These are phyloP conservation scores for Tremellales sp. DNA, from an alignment of 1,284 basidiomycete genomes.

Conservation along the genomic window DNA sequence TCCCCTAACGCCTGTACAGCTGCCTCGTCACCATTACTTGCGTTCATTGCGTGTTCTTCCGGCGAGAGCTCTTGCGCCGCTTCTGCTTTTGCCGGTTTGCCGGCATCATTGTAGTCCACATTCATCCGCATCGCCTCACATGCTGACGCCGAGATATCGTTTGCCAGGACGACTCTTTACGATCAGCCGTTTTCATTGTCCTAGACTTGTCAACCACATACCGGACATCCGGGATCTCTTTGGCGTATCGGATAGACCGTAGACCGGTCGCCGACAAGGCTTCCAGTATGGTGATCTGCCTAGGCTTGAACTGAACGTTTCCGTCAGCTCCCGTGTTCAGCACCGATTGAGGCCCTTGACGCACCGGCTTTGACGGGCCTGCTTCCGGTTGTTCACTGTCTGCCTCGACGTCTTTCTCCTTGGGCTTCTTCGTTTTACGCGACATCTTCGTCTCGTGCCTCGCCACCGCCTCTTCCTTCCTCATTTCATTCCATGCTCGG, in stretches of 20 bases:
- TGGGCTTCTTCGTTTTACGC: conserved; percentile 39
- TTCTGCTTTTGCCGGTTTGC: conserved; percentile 17
- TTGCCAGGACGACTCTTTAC: conserved; percentile 80
- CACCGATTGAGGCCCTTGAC: background rate
- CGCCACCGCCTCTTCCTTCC: conserved; percentile 60
- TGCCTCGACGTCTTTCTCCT: conserved; percentile 15
- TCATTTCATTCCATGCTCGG: conserved; percentile 64
- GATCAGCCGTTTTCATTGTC: background rate
- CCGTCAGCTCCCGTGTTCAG: background rate
- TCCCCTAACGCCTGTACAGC: conserved; percentile 15
- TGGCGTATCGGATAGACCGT: conserved; percentile 93
- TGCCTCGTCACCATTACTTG: conserved; percentile 17
- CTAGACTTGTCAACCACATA: conserved; percentile 42
- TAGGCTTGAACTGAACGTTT: conserved; percentile 51
- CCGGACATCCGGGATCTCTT: conserved; percentile 91
- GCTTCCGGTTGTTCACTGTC: conserved; percentile 1
- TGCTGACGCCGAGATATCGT: conserved; percentile 82
- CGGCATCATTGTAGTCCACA: conserved; percentile 80
- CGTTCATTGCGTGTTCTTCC: conserved; percentile 14
- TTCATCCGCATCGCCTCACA: conserved; percentile 84
- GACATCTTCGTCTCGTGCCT: conserved; percentile 47
- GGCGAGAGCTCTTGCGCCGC: background rate
- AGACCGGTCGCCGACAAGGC: conserved; percentile 93
- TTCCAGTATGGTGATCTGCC: conserved; percentile 81
- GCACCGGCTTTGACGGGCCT: background rate